Base-by-base conservation (phyloP, 2,329 filamentous ascomycete species). In the Dichotomopilus funicola region DNA sequence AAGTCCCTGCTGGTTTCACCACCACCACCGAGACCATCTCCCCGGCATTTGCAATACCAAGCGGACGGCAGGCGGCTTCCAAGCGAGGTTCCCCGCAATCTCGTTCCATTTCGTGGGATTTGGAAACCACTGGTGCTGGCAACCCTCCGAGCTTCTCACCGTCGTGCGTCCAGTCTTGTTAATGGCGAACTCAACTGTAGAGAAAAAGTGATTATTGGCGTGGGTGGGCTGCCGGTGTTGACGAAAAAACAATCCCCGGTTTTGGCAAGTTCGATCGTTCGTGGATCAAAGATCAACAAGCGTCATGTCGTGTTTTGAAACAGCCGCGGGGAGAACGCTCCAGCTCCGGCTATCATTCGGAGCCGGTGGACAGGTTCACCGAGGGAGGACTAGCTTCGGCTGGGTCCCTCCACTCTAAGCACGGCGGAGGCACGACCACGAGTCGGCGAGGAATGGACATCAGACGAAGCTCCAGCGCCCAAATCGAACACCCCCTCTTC, bases 21-120 rank as follows among this genome's bases (percentile, higher is more conserved):
- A 51, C 37, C 49, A 51, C 37, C 49, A 51, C 41, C 49, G 44
- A 54, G 45, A 51, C 50, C 49, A 37, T 38, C 38, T 58, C 40
- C 49, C 60, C 59, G 60, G 59, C 60, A 62, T 55, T 59, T 59
- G 56, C 36, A 47, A 46, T 59, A 51, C 55, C 55, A 53, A 54
- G 51, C 31, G 52, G 53, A 35, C 55, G 47, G 49, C 47, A 53
- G 42, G 43, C 55, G 12, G 36, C 42, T 58, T 46, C 47, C 52
- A 56, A 60, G 55, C 58, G 53, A 60, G 55, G n/a, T n/a, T 45
- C 38, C 55, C 53, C 55, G 40, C 50, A 48, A 54, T 45, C 13
- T 55, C 34, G 49, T 45, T 43, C 34, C 13, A 6, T 35, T 31
- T 31, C 35, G 48, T 41, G 48, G 38, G 33, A 43, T 19, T 40